Evolutionary conservation across 2,329 filamentous ascomycete species (phyloP).

Genomic region (Piedraia hortae): DNA sequence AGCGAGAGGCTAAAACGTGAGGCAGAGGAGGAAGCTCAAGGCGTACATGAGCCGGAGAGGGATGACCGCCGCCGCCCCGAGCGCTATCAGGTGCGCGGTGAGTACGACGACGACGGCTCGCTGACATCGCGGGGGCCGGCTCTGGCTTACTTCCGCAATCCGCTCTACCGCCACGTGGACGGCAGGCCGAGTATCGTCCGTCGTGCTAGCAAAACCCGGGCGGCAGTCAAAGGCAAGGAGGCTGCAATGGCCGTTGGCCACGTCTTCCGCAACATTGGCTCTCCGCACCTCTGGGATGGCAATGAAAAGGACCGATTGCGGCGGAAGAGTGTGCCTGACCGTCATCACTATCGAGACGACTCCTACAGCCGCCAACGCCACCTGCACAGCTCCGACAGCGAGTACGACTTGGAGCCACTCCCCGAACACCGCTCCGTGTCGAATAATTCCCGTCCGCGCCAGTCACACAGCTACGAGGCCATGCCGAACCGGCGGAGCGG

Average conservation of each 20-base stretch:
- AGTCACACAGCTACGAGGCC: constrained; percentile 17
- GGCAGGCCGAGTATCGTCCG: constrained; percentile 18
- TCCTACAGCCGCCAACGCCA: constrained; percentile 1
- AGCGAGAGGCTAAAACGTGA: constrained; percentile 41
- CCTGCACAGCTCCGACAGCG: constrained; percentile 3
- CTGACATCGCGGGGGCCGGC: constrained; percentile 20
- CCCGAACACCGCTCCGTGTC: constrained; percentile 11
- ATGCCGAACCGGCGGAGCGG: constrained; percentile 14
- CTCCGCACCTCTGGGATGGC: constrained; percentile 14
- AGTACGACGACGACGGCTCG: constrained; percentile 10
- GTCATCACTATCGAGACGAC: constrained; percentile 3
- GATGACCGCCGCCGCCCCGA: constrained; percentile 6
- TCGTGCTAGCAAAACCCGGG: constrained; percentile 12
- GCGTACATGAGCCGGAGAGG: constrained; percentile 7
- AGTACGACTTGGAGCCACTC: constrained; percentile 8
- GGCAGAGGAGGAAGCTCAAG: constrained; percentile 16
- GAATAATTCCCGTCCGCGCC: constrained; percentile 14
- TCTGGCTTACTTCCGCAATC: constrained; percentile 21
- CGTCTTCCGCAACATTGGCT: constrained; percentile 12
- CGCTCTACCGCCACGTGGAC: constrained; percentile 20
- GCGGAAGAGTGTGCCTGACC: constrained; percentile 5
- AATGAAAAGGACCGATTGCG: constrained; percentile 4
- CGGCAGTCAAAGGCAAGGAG: constrained; percentile 12
- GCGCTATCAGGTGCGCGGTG: constrained; percentile 3
- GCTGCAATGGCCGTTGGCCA: constrained; percentile 12